These are phyloP conservation scores for Dothideomycetidae sp. DNA, from an alignment of 2,329 filamentous ascomycete species.

Conservation along the genomic window DNA sequence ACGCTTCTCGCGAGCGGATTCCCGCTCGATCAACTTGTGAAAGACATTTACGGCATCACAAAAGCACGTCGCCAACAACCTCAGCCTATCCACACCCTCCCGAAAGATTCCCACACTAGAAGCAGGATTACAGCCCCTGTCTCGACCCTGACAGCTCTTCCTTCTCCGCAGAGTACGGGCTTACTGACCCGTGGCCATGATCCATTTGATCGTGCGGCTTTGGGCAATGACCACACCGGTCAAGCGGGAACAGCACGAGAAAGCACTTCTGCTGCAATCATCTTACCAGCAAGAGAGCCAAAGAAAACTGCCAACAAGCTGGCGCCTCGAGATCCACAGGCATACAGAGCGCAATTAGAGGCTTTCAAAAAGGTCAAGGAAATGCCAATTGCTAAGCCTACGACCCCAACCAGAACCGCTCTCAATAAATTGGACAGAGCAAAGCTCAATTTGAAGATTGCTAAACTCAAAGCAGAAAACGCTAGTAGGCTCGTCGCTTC, in stretches of 20 bases:
- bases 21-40: constrained; percentile 56
- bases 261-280: too few relatives aligned
- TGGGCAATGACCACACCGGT: too few relatives aligned
- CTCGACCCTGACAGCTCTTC: too few relatives aligned
- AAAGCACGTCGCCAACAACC: background rate
- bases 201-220: too few relatives aligned
- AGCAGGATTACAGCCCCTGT: too few relatives aligned
- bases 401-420: background rate
- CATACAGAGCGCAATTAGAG: background rate
- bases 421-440: constrained; percentile 2
- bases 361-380: background rate
- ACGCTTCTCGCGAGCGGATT: constrained; percentile 45
- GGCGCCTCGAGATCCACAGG: constrained; percentile 4
- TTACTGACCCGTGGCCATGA: too few relatives aligned
- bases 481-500: constrained; percentile 1
- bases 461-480: constrained; percentile 3
- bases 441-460: constrained; percentile 4
- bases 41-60: constrained; percentile 39
- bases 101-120: too few relatives aligned
- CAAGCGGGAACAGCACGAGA: too few relatives aligned
- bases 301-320: constrained; percentile 1
- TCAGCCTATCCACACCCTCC: too few relatives aligned
- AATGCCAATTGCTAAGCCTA: background rate
- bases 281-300: too few relatives aligned
- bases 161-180: too few relatives aligned